Percentiles rank a stretch among this genome's conserved stretches.
These are phyloP conservation scores for Abortiporus biennis DNA, from an alignment of 1,284 basidiomycete genomes.

Conservation along the genomic window DNA sequence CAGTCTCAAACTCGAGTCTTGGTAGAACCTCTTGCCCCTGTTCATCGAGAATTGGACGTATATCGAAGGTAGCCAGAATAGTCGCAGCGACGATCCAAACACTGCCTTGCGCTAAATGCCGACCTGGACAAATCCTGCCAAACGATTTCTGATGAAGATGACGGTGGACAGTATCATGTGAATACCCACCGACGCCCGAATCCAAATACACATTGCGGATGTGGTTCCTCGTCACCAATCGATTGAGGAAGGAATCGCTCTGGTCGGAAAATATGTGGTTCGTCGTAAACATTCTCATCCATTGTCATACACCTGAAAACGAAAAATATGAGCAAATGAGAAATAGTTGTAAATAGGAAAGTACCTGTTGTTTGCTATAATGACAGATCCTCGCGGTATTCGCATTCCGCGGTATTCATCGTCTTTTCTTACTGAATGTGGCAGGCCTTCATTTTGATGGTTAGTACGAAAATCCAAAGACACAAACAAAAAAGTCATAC, in stretches of 20 bases:
- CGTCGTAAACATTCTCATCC: conserved; percentile 3
- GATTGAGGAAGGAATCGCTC: conserved; percentile 8
- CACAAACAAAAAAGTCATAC: no score
- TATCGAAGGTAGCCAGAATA: conserved; percentile 31
- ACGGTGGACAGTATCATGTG: background rate
- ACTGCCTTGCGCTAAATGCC: conserved; percentile 32
- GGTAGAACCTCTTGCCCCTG: conserved; percentile 30
- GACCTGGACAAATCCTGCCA: conserved; percentile 32
- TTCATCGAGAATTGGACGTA: conserved; percentile 29
- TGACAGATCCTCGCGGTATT: conserved; percentile 15
- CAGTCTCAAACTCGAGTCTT: conserved; percentile 28
- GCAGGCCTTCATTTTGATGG: conserved; percentile 8
- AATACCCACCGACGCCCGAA: conserved; percentile 7
- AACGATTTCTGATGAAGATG: background rate
- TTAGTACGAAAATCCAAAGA: no score
- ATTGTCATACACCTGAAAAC: background rate
- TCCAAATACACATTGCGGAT: conserved; percentile 5
- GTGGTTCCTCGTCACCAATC: conserved; percentile 3
- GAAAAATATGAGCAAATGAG: background rate
- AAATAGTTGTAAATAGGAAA: background rate
- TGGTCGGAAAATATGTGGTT: conserved; percentile 5
- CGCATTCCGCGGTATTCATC: conserved; percentile 17
- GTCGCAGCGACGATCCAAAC: conserved; percentile 36
- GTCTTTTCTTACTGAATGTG: conserved; percentile 13
- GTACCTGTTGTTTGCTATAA: conserved; percentile 17